A percentile compares a stretch with the other conserved stretches of the same genome.
These are phyloP conservation scores for Cryomyces minteri DNA, from an alignment of 495 filamentous ascomycete species.

Conservation along the genomic window DNA sequence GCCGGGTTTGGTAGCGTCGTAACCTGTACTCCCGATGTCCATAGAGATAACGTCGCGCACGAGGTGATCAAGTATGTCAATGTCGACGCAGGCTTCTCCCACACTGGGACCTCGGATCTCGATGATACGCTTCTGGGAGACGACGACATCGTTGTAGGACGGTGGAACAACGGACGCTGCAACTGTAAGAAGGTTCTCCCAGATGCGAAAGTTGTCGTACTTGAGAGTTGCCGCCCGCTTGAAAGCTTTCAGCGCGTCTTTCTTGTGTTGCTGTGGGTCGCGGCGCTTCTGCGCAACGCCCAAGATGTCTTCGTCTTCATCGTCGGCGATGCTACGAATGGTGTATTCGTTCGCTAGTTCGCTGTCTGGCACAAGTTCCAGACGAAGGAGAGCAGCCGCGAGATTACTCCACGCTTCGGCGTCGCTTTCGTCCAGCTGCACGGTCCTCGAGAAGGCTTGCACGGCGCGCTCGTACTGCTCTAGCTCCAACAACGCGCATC, in stretches of 20 bases:
- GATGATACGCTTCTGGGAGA: constrained; percentile 53
- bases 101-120: constrained; percentile 46
- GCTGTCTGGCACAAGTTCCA: constrained; percentile 1
- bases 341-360: background rate
- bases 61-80: constrained; percentile 48
- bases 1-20: constrained; percentile 13
- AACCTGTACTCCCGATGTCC: background rate
- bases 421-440: constrained; percentile 71
- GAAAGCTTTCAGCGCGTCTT: constrained; percentile 63
- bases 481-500: constrained; percentile 68
- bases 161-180: constrained; percentile 58
- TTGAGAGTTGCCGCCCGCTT: constrained; percentile 69
- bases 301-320: constrained; percentile 6
- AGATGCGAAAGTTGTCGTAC: constrained; percentile 71
- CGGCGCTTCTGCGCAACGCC: constrained; percentile 1
- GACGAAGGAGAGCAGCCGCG: constrained; percentile 51
- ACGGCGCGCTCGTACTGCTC: constrained; percentile 60
- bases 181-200: constrained; percentile 86
- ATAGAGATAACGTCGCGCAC: constrained; percentile 38
- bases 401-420: constrained; percentile 92
- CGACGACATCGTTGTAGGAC: constrained; percentile 51
- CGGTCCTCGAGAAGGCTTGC: constrained; percentile 65
- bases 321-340: background rate
- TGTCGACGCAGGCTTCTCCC: constrained; percentile 65
- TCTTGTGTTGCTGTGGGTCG: constrained; percentile 41